A percentile compares a stretch with the other conserved stretches of the same genome.
Evolutionary conservation across 2,329 filamentous ascomycete genomes (phyloP).

Genomic region (Pseudogymnoascus sp.): DNA sequence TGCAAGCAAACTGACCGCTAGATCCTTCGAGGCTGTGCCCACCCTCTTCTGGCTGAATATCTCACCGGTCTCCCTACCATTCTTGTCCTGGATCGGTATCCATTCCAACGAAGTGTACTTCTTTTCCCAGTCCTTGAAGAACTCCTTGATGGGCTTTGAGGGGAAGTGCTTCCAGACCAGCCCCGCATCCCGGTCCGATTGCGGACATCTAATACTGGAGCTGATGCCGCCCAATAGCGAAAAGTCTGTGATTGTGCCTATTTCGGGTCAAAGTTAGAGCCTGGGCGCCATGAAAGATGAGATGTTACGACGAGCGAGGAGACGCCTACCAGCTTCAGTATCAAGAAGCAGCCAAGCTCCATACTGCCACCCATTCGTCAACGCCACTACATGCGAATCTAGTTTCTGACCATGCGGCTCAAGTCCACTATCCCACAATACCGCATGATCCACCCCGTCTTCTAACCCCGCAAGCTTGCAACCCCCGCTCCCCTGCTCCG

Average conservation of each 20-base stretch:
- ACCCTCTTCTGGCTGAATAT: constrained; percentile 4
- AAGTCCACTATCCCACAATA: neutral
- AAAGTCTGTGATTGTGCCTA: neutral
- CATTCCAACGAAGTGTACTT: constrained; percentile 10
- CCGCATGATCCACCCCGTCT: neutral
- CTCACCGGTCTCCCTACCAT: neutral
- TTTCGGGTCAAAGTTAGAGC: neutral
- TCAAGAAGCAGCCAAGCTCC: constrained; percentile 15
- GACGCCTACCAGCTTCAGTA: constrained; percentile 12
- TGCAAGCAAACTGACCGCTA: constrained; percentile 1
- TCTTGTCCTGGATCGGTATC: neutral
- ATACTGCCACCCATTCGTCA: constrained; percentile 13
- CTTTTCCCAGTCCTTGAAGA: constrained; percentile 11
- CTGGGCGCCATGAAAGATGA: neutral
- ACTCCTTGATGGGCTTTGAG: constrained; percentile 12
- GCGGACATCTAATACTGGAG: neutral
- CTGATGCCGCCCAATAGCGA: neutral
- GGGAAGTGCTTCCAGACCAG: constrained; percentile 9
- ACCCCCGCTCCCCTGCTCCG: neutral
- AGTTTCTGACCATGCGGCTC: constrained; percentile 11
- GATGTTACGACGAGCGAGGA: neutral
- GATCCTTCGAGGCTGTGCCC: neutral
- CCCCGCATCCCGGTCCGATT: neutral
- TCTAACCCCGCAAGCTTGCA: neutral
- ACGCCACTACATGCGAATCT: constrained; percentile 12